Evolutionary conservation across 768 basidiomycete genomes (phyloP).

Genomic region (Xerocomellus intermedius): DNA sequence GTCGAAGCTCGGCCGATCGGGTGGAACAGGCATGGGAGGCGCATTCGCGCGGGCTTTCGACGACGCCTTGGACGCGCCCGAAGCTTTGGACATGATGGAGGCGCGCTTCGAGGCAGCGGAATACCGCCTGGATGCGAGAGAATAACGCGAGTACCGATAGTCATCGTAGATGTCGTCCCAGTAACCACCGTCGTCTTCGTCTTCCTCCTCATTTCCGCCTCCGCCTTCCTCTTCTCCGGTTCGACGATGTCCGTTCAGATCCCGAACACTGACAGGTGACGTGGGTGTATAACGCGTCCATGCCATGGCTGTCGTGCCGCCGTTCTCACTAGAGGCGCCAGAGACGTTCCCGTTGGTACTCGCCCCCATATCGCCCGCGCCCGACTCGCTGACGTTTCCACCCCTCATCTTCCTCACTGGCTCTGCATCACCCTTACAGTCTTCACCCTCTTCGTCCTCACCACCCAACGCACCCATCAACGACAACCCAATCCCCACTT

Average conservation of each 20-base stretch:
- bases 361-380: conserved; percentile 3
- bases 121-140: conserved; percentile 39
- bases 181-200: conserved; percentile 37
- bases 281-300: conserved; percentile 32
- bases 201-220: conserved; percentile 19
- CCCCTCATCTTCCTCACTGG: conserved; percentile 1
- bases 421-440: conserved; percentile 1
- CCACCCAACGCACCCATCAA: conserved; percentile 52
- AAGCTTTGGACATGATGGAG: conserved; percentile 22
- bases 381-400: not conserved
- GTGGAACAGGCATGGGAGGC: conserved; percentile 29
- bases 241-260: not conserved
- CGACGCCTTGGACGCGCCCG: conserved; percentile 25
- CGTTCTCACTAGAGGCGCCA: not conserved
- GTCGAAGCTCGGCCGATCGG: conserved; percentile 19
- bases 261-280: conserved; percentile 13
- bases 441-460: conserved; percentile 28
- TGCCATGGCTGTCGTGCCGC: conserved; percentile 16
- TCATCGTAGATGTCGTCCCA: conserved; percentile 86
- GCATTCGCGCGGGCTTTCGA: conserved; percentile 23
- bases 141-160: conserved; percentile 69
- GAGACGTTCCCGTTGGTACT: conserved; percentile 4
- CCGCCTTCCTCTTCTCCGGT: conserved; percentile 8
- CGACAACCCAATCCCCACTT: conserved; percentile 67
- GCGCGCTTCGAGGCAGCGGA: not conserved